Base-by-base conservation (phyloP, 495 filamentous ascomycete genomes). In the Monascus purpureus region DNA sequence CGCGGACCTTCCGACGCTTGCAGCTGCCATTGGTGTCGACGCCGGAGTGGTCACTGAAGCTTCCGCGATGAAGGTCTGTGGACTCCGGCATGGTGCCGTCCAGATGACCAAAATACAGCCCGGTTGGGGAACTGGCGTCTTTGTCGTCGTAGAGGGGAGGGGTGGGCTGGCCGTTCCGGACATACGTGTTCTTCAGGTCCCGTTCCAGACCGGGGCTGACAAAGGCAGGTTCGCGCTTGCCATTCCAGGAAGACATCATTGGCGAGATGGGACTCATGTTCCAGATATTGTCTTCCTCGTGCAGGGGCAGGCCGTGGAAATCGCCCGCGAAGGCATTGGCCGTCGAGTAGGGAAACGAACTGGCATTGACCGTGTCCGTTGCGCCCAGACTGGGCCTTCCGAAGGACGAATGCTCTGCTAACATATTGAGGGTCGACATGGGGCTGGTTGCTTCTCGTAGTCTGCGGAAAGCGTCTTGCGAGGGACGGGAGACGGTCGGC, bases 151-250 rank as follows among this genome's bases (percentile, higher is more conserved):
- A 50, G 6, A 54, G 57, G 0, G 58, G 58, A 2, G 60, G 60
- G 2, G 60, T 64, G 14, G 58, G 56, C 19, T 62, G 60, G 12
- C 60, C 60, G 29, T 64, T 59, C 25, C 53, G 50, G 18, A 64
- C 50, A 22, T 55, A 54, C 12, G 55, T 36, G 29, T 59, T 53
- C 36, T 53, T 57, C 12, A 53, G 39, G 27, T 53, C 55, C 27
- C 51, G 44, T 18, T 57, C 48, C 15, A 55, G 31, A 2, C 36
- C 33, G 3, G 47, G 44, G 28, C 30, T 32, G 19, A 46, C 31
- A 32, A 53, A 53, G 14, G 35, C 37, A 40, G 16, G 29, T 15
- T 53, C 53, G 16, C 35, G 20, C 30, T 50, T 55, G 28, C 31
- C 17, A 28, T 55, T 49, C 51, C 53, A 55, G 2, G 28, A 25